These are phyloP conservation scores for Clonostachys rhizophaga DNA, from an alignment of 2,329 filamentous ascomycete species.

Conservation along the genomic window DNA sequence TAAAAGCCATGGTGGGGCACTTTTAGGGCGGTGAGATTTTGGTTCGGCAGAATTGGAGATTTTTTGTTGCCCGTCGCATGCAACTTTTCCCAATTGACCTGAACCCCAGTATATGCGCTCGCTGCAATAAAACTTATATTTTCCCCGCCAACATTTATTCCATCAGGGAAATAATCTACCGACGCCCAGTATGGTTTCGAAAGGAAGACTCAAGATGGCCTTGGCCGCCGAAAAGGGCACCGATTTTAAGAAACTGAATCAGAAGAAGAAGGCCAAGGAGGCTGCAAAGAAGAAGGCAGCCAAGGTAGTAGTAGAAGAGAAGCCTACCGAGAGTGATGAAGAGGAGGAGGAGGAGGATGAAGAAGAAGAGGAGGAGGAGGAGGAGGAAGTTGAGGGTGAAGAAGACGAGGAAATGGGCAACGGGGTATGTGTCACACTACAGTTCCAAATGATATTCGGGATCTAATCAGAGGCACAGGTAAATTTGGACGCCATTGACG, in stretches of 20 bases:
- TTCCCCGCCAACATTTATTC: not conserved
- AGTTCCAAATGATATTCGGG: not conserved
- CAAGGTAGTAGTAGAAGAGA: slow-evolving; percentile 5
- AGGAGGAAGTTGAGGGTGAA: slow-evolving; percentile 20
- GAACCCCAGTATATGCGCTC: not conserved
- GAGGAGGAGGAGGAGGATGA: slow-evolving; percentile 11
- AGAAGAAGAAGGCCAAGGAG: slow-evolving; percentile 41
- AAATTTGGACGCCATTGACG: slow-evolving; percentile 52
- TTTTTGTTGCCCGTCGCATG: not conserved
- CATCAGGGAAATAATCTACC: not conserved
- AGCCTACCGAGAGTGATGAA: slow-evolving; percentile 12
- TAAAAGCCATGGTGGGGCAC: too few species aligned
- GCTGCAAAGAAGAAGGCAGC: slow-evolving; percentile 27
- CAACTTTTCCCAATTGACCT: slow-evolving; percentile 1
- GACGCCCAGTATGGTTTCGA: slow-evolving; percentile 28
- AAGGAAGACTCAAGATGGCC: slow-evolving; percentile 48
- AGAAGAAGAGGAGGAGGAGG: slow-evolving; percentile 18
- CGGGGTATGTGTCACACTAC: not conserved
- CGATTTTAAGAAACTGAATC: slow-evolving; percentile 47
- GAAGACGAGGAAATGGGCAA: slow-evolving; percentile 10
- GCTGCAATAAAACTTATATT: not conserved
- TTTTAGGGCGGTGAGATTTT: slow-evolving; percentile 1
- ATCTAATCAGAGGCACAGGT: slow-evolving; percentile 22
- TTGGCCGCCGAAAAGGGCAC: slow-evolving; percentile 49
- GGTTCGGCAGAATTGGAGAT: slow-evolving; percentile 1